Base-by-base conservation (phyloP, 2,329 filamentous ascomycete species). In the Davidsoniella virescens region DNA sequence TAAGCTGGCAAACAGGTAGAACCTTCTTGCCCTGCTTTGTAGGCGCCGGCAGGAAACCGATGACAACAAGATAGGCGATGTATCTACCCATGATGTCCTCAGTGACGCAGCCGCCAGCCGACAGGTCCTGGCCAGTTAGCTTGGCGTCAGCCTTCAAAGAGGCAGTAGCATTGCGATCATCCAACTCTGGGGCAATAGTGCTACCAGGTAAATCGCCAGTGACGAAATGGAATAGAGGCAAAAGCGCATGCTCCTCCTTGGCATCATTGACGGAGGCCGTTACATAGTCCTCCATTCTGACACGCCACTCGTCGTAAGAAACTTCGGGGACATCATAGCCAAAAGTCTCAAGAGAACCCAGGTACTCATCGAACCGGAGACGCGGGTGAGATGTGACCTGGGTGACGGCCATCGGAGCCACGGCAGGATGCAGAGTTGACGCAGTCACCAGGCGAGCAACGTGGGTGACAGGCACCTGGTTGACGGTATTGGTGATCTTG, bases 391-490 rank as follows among this genome's bases (percentile, higher is more conserved):
- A 76, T 1, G 87, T 93, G 44, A 92, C 80, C 57, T 94, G 86
- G 1, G 78, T 73, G 4, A 94, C 84, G 7, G 56, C 57, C 44
- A 56, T 58, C 3, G 60, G 56, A 1, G 50, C 18, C 9, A 52
- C 52, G 1, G 78, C 70, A 0, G 80, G 80, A 59, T 81, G 73
- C 57, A 93, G 71, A 0, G 78, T 73, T 4, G 81, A 70, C 0
- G 87, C 85, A 16, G 87, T 78, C 23, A 94, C 82, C 6, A 94
- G 76, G n/a, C 77, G 73, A 1, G 82, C 76, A 36, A 95, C 87
- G 56, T 94, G 86, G 55, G 79, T 78, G 23, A 94, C 87, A 0
- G 90, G 88, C 0, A 94, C 84, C 63, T 82, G 78, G 67, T 95
- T 96, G 64, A 95, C 78, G 0, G 86, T 85, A 68, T 94, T 96